Evolutionary conservation across 257 asterid species (phyloP).

Genomic region (Euphrasia confusa): DNA sequence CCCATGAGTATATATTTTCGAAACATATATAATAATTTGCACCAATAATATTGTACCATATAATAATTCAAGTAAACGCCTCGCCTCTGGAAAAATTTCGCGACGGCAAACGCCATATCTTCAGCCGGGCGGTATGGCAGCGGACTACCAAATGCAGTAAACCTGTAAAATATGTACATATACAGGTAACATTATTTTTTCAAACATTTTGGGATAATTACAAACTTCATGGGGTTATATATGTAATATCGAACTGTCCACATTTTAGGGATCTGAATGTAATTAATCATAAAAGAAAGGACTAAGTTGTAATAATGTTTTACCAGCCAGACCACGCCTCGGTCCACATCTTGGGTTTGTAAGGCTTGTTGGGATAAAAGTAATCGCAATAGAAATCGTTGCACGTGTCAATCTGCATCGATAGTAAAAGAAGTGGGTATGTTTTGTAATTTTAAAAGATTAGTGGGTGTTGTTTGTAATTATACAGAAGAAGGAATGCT

Average conservation of each 20-base stretch:
- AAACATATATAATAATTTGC: not conserved
- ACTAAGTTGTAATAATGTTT: not conserved
- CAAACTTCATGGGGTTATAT: too few relatives aligned
- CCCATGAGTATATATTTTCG: not conserved
- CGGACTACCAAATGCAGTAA: slow-evolving; percentile 84
- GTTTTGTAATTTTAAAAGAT: not conserved
- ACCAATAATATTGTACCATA: slow-evolving; percentile 47
- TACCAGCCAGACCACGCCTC: slow-evolving; percentile 99
- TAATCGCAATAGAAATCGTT: slow-evolving; percentile 91
- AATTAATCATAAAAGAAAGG: not conserved
- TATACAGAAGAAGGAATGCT: slow-evolving; percentile 24
- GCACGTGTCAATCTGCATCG: slow-evolving; percentile 81
- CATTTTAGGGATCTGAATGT: not conserved
- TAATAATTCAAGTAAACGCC: slow-evolving; percentile 85
- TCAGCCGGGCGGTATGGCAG: slow-evolving; percentile 91
- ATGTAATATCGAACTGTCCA: not conserved
- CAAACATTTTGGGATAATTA: too few relatives aligned
- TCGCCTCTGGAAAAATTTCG: slow-evolving; percentile 74
- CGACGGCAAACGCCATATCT: slow-evolving; percentile 90
- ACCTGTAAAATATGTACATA: slow-evolving; percentile 38
- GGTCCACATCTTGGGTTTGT: slow-evolving; percentile 96
- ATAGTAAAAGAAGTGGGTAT: not conserved
- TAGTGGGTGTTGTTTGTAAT: not conserved
- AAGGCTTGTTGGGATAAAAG: slow-evolving; percentile 73
- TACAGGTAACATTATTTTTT: not conserved